Conservation (phyloP, 805 yeast genomes). For the Wilhelminamyces savonicus region DNA sequence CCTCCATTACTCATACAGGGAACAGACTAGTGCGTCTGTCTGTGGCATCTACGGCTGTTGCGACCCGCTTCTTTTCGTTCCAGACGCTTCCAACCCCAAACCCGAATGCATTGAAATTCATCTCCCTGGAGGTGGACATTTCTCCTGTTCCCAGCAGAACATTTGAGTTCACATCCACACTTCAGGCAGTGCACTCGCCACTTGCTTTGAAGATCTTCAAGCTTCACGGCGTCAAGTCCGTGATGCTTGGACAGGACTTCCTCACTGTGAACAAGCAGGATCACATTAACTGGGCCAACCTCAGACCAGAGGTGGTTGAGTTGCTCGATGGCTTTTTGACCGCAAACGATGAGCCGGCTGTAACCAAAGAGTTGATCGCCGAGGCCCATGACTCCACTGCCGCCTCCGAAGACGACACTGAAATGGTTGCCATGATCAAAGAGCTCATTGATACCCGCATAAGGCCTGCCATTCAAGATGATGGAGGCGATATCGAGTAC, state of each 20-base stretch:
- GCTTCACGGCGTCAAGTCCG: constrained; percentile 57
- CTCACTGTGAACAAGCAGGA: constrained; percentile 66
- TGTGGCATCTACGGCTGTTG: too few species aligned
- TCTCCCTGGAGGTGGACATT: constrained; percentile 41
- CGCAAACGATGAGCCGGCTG: constrained; percentile 30
- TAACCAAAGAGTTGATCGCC: constrained; percentile 35
- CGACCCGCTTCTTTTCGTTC: constrained; percentile 28
- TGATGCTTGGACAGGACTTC: constrained; percentile 71
- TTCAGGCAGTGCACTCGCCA: constrained; percentile 58
- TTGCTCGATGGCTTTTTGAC: constrained; percentile 46
- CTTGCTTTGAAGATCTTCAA: constrained; percentile 56
- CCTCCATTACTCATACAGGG: too few species aligned
- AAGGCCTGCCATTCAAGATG: constrained; percentile 97
- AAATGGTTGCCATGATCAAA: constrained; percentile 81
- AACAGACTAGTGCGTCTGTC: too few species aligned
- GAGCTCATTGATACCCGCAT: constrained; percentile 91
- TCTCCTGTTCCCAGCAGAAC: constrained; percentile 43
- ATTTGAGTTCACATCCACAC: constrained; percentile 45
- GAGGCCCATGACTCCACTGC: constrained; percentile 35
- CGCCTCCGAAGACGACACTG: constrained; percentile 53
- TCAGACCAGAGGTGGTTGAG: constrained; percentile 56
- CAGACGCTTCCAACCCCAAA: constrained; percentile 62
- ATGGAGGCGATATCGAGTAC: constrained; percentile 95
- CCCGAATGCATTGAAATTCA: constrained; percentile 67
- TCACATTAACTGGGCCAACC: constrained; percentile 51